phyloP scores from a whole-genome alignment of 805 yeast species.

The Metschnikowia continentalis region DNA sequence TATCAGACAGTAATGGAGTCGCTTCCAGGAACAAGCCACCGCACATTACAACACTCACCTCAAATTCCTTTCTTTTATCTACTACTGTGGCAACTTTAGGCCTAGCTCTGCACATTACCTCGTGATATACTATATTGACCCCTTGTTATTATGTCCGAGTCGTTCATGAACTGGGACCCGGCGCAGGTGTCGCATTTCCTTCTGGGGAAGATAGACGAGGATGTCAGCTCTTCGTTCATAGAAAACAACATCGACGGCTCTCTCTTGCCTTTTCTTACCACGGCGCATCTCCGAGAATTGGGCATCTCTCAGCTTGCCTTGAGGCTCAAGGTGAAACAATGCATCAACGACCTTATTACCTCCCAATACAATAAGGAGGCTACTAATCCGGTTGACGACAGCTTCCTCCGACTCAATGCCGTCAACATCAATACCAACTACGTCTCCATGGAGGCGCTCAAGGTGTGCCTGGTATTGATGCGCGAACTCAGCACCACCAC shows the following conservation, averaged over 20 bases:
- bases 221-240: conserved; percentile 35
- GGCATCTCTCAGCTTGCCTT: conserved; percentile 53
- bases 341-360: conserved; percentile 50
- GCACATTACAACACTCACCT: neutral
- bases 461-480: conserved; percentile 31
- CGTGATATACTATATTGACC: no score
- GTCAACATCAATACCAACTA: conserved; percentile 35
- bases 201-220: conserved; percentile 21
- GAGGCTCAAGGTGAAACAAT: conserved; percentile 56
- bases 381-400: conserved; percentile 17
- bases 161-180: conserved; percentile 42
- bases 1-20: conserved; percentile 1
- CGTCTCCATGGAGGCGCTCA: conserved; percentile 34
- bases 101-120: neutral
- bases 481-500: conserved; percentile 29
- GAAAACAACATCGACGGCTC: conserved; percentile 70
- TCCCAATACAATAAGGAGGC: conserved; percentile 23
- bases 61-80: neutral
- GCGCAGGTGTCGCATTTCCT: conserved; percentile 41
- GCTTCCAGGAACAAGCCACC: neutral
- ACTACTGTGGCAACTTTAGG: neutral
- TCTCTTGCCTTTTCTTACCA: conserved; percentile 61
- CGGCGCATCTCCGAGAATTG: conserved; percentile 69
- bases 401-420: conserved; percentile 25
- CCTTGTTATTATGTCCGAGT: conserved; percentile 19